phyloP scores from a whole-genome alignment of 768 basidiomycete species.

The Lactarius hengduanensis region DNA sequence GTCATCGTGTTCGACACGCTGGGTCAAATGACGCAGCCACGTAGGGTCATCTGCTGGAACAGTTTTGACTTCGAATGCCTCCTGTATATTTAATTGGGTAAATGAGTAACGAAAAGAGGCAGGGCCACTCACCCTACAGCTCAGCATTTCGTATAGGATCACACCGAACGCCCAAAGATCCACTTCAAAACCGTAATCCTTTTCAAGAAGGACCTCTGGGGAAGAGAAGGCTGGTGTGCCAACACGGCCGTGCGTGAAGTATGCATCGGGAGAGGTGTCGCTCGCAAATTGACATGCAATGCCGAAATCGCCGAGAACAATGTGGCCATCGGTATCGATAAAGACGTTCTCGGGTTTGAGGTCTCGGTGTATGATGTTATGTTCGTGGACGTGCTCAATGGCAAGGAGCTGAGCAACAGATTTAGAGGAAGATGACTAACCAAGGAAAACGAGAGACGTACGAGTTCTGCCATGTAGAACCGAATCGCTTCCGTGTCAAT shows the following conservation, averaged over 20 bases:
- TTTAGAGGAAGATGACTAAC: not conserved
- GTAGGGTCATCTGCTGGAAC: conserved; percentile 8
- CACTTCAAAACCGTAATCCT: conserved; percentile 23
- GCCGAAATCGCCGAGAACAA: conserved; percentile 96
- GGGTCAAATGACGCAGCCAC: conserved; percentile 10
- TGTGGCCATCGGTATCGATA: conserved; percentile 77
- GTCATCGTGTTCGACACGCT: conserved; percentile 14
- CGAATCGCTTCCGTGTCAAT: conserved; percentile 15
- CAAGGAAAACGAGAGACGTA: conserved; percentile 1
- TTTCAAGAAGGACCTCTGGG: conserved; percentile 19
- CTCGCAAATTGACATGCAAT: conserved; percentile 93
- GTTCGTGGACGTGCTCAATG: conserved; percentile 67
- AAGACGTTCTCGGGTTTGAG: conserved; percentile 99
- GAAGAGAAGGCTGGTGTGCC: conserved; percentile 26
- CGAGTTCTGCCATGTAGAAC: conserved; percentile 26
- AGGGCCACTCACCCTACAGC: conserved; percentile 6
- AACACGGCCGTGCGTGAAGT: conserved; percentile 1
- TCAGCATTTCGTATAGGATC: conserved; percentile 25
- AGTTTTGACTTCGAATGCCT: conserved; percentile 14
- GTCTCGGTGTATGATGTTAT: conserved; percentile 98
- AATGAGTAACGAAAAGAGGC: not conserved
- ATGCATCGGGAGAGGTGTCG: conserved; percentile 47
- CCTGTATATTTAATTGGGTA: conserved; percentile 2
- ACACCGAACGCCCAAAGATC: conserved; percentile 28
- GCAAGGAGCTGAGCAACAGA: conserved; percentile 19